Evolutionary conservation across 2,329 filamentous ascomycete species (phyloP), one percentile per base, ranked within the genome.

Genomic region (Epicoccum sorghinum): DNA sequence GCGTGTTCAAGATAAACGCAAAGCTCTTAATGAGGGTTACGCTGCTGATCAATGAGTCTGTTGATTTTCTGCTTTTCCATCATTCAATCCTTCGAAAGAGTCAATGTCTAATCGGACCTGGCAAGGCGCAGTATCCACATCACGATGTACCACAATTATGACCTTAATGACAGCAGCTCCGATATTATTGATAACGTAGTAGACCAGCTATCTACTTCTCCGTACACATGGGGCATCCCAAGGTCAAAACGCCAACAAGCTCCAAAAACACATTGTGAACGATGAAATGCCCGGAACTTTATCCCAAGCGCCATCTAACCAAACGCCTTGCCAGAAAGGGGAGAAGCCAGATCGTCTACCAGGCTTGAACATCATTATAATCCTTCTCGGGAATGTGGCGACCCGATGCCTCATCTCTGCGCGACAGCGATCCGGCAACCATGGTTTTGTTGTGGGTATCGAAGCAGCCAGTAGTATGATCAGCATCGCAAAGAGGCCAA

Each of bases 401-500:
- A 14, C 49, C 49, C 2, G 49, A 35, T 13, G 49, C 41, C 14
- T 52, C 49, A 47, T 52, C 49, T 24, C 49, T 52, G 6, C 49
- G 42, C 14, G 36, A 40, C 27, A 47, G 4, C 6, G 35, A 47
- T 14, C 30, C 49, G 23, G 42, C 51, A 32, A 47, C 32, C 53
- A 56, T 56, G 5, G 13, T 43, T 32, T 56, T 47, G 5, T 27
- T 40, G 9, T 27, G 6, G 24, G 30, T 23, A 52, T 56, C 37
- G 43, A 56, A 58, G 42, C 55, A 58, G 14, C 32, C 38, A 23
- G 36, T 48, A 6, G 22, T 10, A 47, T 45, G 38, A 3, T 39
- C 9, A 9, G 24, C n/a, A 14, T 14, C 52, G 49, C 71, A 75
- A 27, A 74, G 48, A 3, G 65, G 59, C 52, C 63, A 69, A 18